Evolutionary conservation across 805 yeast genomes (phyloP), one percentile per base, ranked within the genome.

Genomic region (Nakazawaea peltata): DNA sequence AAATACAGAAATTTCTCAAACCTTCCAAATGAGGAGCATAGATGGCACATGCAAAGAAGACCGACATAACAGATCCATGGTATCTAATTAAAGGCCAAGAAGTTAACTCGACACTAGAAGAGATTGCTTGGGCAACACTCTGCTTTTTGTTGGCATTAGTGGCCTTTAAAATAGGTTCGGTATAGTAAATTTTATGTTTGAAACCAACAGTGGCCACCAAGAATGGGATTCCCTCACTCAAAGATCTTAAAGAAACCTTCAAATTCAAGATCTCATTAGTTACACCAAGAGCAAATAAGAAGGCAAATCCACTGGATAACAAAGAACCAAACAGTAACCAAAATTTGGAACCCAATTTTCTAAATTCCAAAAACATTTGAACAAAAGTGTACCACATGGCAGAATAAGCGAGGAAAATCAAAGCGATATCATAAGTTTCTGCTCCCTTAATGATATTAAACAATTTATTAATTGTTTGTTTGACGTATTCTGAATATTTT

Each of bases 161-260:
- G 19, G 69, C 62, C 26, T 59, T 56, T 47, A 73, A 50, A 17
- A 80, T 77, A 30, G 73, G 70, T 15, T 70, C 61, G 1, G 96
- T 81, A 43, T 87, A 68, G 10, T 74, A 65, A 14, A 85, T 72
- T 50, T 88, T 86, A 54, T 84, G 82, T 53, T 85, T 87, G 59
- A 90, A 90, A 2, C 97, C 98, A 51, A 90, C 75, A 4, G 86
- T 79, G 15, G 94, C 86, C 16, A 90, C 94, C 50, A 90, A 70
- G 57, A 90, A 90, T 16, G 98, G 98, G 30, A 90, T 61, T 23
- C 97, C 97, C 61, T 90, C 97, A 39, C 87, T 74, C 44, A 90
- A 65, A 37, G 84, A 75, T 37, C 83, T 63, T 37, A 85, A 64
- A 7, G 94, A 77, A 22, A 90, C 78, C 33, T 70, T 71, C 30